Conservation (phyloP, 371 early-diverging fungal species). For the Chytridium lagenaria region DNA sequence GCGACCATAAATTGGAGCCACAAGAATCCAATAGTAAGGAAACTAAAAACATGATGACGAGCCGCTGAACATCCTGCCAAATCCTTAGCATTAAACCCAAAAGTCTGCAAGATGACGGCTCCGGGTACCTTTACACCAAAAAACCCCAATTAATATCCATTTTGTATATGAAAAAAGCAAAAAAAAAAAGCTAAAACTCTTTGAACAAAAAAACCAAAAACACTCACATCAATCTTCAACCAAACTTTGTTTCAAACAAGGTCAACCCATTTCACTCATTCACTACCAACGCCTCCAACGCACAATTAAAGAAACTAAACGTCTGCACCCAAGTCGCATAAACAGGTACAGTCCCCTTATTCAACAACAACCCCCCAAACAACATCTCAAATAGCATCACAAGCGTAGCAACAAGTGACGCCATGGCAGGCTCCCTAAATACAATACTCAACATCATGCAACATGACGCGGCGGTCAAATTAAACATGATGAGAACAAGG, state of each 20-base stretch:
- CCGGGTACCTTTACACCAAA: conserved; percentile 84
- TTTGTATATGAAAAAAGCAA: no score
- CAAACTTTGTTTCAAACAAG: conserved; percentile 71
- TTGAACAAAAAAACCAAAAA: neutral
- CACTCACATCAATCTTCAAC: conserved; percentile 45
- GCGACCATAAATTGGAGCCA: conserved; percentile 83
- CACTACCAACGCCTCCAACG: conserved; percentile 87
- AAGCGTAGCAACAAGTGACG: conserved; percentile 78
- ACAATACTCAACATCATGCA: conserved; percentile 81
- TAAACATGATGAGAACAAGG: conserved; percentile 83
- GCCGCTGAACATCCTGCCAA: no score
- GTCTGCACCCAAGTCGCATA: conserved; percentile 69
- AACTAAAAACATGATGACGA: conserved; percentile 44
- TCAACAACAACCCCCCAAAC: conserved; percentile 90
- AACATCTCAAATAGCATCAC: conserved; percentile 90
- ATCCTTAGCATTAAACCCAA: conserved; percentile 85
- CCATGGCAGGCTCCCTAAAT: conserved; percentile 74
- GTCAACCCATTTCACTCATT: conserved; percentile 86
- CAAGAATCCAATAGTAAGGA: conserved; percentile 73
- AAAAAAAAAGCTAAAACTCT: conserved; percentile 50
- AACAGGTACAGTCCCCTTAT: conserved; percentile 65
- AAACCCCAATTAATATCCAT: no score
- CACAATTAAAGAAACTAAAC: conserved; percentile 87
- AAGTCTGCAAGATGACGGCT: conserved; percentile 84
- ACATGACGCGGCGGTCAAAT: conserved; percentile 77